These are phyloP conservation scores for Hymenoscyphus albidus DNA, from an alignment of 2,329 filamentous ascomycete species.

Conservation along the genomic window DNA sequence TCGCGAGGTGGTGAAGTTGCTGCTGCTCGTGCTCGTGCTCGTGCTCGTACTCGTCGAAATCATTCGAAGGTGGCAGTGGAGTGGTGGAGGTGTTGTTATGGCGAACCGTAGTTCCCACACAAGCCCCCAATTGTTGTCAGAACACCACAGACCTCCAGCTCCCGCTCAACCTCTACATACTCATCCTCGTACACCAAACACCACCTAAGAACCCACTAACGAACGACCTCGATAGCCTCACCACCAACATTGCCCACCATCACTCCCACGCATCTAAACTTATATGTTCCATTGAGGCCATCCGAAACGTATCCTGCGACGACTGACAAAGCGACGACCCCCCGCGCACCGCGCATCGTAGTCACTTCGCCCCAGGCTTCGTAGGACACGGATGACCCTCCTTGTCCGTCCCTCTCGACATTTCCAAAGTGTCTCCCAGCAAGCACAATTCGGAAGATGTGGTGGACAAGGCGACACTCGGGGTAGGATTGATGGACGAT, in stretches of 20 bases:
- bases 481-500: conserved; percentile 35
- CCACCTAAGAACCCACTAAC: neutral
- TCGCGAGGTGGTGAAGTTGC: too few relatives aligned
- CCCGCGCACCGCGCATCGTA: conserved; percentile 7
- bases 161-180: neutral
- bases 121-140: too few relatives aligned
- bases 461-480: conserved; percentile 29
- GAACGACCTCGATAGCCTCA: neutral
- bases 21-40: too few relatives aligned
- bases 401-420: conserved; percentile 31
- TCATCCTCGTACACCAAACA: neutral
- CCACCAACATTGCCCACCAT: conserved; percentile 1
- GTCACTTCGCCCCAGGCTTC: conserved; percentile 3
- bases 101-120: too few relatives aligned
- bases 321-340: neutral
- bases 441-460: conserved; percentile 32
- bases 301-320: conserved; percentile 15
- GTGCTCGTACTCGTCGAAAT: too few relatives aligned
- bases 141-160: too few relatives aligned
- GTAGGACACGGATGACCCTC: conserved; percentile 33
- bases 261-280: conserved; percentile 4
- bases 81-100: too few relatives aligned
- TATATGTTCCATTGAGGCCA: conserved; percentile 7
- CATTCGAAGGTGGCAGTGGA: too few relatives aligned
- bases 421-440: conserved; percentile 35